Evolutionary conservation across 257 asterid species (phyloP).

Genomic region (Fraxinus pennsylvanica): DNA sequence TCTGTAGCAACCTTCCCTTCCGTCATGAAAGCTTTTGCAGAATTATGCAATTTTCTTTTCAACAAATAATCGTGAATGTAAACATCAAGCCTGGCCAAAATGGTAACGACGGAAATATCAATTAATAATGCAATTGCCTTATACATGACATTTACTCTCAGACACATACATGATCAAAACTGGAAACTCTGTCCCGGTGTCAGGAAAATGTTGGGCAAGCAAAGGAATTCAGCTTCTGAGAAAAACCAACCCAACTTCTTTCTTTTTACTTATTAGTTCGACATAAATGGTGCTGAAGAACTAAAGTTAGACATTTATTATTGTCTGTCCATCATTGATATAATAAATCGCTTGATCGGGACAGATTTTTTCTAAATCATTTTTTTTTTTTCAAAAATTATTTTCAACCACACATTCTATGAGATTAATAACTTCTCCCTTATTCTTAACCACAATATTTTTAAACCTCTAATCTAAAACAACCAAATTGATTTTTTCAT

Average conservation of each 20-base stretch:
- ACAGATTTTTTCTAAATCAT: too few species aligned
- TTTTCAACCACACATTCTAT: too few species aligned
- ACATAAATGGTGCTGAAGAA: not conserved
- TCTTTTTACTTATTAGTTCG: constrained; percentile 7
- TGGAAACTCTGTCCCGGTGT: not conserved
- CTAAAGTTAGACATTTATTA: not conserved
- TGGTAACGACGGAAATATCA: not conserved
- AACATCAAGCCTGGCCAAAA: constrained; percentile 87
- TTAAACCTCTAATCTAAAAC: not conserved
- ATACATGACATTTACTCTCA: constrained; percentile 2
- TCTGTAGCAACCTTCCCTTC: constrained; percentile 99
- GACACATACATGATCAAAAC: not conserved
- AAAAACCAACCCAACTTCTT: constrained; percentile 13
- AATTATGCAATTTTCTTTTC: constrained; percentile 82
- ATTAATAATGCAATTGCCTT: constrained; percentile 2
- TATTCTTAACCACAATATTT: not conserved
- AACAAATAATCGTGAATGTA: constrained; percentile 93
- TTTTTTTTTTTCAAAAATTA: too few species aligned
- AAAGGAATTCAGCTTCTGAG: not conserved
- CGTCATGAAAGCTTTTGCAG: constrained; percentile 97
- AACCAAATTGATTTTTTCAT: not conserved
- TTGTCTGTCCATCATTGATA: constrained; percentile 1
- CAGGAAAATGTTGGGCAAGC: constrained; percentile 12
- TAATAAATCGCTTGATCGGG: constrained; percentile 5
- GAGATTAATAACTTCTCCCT: too few species aligned